phyloP scores from a whole-genome alignment of 352 stramenopile species.

The Globisporangium heterothallicum region DNA sequence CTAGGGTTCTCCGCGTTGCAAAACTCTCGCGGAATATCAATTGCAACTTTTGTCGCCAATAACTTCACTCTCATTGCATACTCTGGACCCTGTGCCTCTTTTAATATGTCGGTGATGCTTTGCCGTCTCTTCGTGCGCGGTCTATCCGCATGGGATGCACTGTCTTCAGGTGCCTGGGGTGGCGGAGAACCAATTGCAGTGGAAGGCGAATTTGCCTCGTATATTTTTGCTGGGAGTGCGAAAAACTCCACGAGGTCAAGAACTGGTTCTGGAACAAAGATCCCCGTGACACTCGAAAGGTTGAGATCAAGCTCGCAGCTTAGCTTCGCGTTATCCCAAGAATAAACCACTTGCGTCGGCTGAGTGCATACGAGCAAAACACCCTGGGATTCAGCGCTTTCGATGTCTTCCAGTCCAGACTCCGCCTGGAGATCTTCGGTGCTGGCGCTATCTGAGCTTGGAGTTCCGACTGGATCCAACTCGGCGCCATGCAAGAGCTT shows the following conservation, averaged over 20 bases:
- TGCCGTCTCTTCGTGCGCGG: constrained; percentile 20
- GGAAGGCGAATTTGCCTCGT: background rate
- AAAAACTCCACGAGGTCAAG: constrained; percentile 53
- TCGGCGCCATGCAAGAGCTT: constrained; percentile 3
- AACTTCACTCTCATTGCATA: constrained; percentile 44
- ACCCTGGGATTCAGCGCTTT: constrained; percentile 7
- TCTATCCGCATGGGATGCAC: background rate
- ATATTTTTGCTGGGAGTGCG: constrained; percentile 23
- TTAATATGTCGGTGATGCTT: constrained; percentile 52
- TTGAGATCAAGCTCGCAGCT: constrained; percentile 45
- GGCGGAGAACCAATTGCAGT: background rate
- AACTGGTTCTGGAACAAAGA: constrained; percentile 45
- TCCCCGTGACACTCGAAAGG: constrained; percentile 44
- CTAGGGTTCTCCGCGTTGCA: constrained; percentile 32
- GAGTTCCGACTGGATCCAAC: background rate
- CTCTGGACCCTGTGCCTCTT: constrained; percentile 32
- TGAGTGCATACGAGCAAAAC: constrained; percentile 37
- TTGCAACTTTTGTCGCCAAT: constrained; percentile 36
- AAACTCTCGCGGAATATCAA: constrained; percentile 54
- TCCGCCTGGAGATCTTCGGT: background rate
- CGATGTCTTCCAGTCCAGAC: background rate
- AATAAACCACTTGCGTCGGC: constrained; percentile 43
- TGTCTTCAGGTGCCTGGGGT: background rate
- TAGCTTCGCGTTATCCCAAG: constrained; percentile 43
- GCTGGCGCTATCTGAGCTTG: background rate